A percentile compares a stretch with the other conserved stretches of the same genome.
Evolutionary conservation across 2,329 filamentous ascomycete species (phyloP).

Genomic region (Botryosphaeria agaves): DNA sequence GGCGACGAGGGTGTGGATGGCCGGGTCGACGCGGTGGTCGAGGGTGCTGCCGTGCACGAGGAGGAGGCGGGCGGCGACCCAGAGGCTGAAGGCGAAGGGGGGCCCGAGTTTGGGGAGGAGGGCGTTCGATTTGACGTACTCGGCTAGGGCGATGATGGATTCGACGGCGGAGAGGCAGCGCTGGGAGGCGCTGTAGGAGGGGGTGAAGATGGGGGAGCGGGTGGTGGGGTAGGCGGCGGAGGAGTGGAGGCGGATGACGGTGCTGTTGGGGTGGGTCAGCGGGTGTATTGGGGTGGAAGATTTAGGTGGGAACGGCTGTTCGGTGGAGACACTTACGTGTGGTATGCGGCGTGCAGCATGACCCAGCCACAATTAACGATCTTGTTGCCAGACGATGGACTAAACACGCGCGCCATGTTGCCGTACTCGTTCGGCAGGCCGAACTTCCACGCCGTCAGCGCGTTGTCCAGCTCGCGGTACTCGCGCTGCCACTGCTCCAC

Average conservation of each 20-base stretch:
- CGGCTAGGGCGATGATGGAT: conserved; percentile 60
- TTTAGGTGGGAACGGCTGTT: not conserved
- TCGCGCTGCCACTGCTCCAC: conserved; percentile 81
- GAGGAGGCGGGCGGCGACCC: conserved; percentile 75
- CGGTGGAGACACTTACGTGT: conserved; percentile 43
- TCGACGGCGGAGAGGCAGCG: conserved; percentile 70
- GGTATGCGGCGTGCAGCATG: conserved; percentile 80
- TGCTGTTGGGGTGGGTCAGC: conserved; percentile 26
- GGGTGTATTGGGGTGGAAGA: not conserved
- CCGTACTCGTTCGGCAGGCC: conserved; percentile 68
- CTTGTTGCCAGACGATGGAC: conserved; percentile 38
- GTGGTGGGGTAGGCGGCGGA: conserved; percentile 87
- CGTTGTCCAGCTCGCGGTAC: conserved; percentile 70
- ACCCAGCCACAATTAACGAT: conserved; percentile 68
- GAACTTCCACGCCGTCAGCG: conserved; percentile 69
- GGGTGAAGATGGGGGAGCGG: conserved; percentile 73
- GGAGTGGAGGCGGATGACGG: conserved; percentile 78
- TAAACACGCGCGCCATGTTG: conserved; percentile 63
- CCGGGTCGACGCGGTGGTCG: conserved; percentile 63
- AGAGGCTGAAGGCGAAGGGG: conserved; percentile 80
- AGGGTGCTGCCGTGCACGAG: conserved; percentile 85
- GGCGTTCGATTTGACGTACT: conserved; percentile 58
- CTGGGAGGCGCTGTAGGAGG: conserved; percentile 72
- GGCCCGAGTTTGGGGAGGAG: conserved; percentile 70
- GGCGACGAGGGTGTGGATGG: conserved; percentile 68